Evolutionary conservation across 2,329 filamentous ascomycete species (phyloP).

Genomic region (Fusarium pseudonygamai): DNA sequence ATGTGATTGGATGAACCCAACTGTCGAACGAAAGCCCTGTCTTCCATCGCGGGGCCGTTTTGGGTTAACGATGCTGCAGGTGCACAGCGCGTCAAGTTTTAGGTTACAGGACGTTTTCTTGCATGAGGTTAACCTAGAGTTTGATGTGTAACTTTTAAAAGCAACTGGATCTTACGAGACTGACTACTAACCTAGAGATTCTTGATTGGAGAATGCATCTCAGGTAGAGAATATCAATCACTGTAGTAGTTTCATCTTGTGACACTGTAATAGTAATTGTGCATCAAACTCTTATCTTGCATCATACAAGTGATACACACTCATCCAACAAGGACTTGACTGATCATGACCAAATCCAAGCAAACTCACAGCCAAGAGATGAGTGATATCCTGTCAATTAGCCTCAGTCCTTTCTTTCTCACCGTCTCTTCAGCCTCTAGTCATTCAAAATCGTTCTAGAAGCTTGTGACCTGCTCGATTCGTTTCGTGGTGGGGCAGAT

Average conservation of each 20-base stretch:
- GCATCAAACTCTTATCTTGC: not conserved
- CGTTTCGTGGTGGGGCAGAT: conserved; percentile 35
- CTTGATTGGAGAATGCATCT: not conserved
- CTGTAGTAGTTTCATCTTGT: not conserved
- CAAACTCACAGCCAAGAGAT: not conserved
- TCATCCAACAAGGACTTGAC: not conserved
- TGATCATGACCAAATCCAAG: not conserved
- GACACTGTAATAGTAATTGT: not conserved
- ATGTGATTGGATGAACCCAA: not conserved
- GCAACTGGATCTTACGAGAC: not conserved
- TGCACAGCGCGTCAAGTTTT: conserved; percentile 2
- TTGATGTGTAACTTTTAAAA: not conserved
- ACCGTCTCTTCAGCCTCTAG: conserved; percentile 25
- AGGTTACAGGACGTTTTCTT: conserved; percentile 2
- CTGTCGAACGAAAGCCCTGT: conserved; percentile 7
- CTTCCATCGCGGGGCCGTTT: conserved; percentile 15
- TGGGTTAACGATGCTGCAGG: conserved; percentile 14
- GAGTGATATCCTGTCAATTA: not conserved
- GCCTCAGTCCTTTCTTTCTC: not conserved
- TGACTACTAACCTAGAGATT: too few species aligned
- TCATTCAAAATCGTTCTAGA: conserved; percentile 7
- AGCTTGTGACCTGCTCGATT: conserved; percentile 37
- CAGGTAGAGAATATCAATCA: not conserved
- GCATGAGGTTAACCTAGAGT: conserved; percentile 9
- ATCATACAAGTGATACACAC: not conserved